Conservation (phyloP, 768 basidiomycete genomes). For the Rhodosporidiobolus sp. region DNA sequence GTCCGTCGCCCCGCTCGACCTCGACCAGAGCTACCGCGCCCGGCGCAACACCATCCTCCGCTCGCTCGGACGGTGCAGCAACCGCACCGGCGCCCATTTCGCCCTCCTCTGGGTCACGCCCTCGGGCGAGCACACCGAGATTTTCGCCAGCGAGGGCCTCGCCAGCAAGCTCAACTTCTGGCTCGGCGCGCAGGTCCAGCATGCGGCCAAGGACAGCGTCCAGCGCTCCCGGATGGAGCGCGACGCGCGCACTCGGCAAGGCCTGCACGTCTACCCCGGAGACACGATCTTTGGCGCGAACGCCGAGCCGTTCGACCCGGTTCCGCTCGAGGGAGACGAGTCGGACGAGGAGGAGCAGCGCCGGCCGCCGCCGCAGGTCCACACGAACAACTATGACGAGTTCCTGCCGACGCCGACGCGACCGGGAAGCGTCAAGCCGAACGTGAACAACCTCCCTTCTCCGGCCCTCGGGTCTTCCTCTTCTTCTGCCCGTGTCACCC, state of each 20-base stretch:
- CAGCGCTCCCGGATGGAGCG: conserved; percentile 11
- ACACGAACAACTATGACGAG: neutral
- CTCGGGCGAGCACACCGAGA: conserved; percentile 48
- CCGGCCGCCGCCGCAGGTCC: neutral
- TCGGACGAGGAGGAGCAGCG: neutral
- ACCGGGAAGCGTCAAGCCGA: no score
- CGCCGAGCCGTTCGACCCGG: neutral
- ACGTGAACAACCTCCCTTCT: neutral
- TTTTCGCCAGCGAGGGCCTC: conserved; percentile 50
- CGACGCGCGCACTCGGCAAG: conserved; percentile 15
- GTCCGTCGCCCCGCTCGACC: no score
- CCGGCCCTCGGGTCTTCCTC: neutral
- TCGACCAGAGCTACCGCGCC: neutral
- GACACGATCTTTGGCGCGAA: conserved; percentile 26
- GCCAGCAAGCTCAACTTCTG: conserved; percentile 43
- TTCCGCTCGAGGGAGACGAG: neutral
- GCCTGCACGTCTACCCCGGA: conserved; percentile 11
- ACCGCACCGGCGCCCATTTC: conserved; percentile 51
- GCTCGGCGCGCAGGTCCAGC: conserved; percentile 29
- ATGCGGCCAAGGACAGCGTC: conserved; percentile 19
- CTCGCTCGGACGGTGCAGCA: conserved; percentile 48
- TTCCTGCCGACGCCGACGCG: neutral
- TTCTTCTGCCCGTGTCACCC: conserved; percentile 5
- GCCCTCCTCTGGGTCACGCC: conserved; percentile 50
- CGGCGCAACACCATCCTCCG: conserved; percentile 50